These are phyloP conservation scores for Aspergillus persii DNA, from an alignment of 2,329 filamentous ascomycete genomes.

Conservation along the genomic window DNA sequence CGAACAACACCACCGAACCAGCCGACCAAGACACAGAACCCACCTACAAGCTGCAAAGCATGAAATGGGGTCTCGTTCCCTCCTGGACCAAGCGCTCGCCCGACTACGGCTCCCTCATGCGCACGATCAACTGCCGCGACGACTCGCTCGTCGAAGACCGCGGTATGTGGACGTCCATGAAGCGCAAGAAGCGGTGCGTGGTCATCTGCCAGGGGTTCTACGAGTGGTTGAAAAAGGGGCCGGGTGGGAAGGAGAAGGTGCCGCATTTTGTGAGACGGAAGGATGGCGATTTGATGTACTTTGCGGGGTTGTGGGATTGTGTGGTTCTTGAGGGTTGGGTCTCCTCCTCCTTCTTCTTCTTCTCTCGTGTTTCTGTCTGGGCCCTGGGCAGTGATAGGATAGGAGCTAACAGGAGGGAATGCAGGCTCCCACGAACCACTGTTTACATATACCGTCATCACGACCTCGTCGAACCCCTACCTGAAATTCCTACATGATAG, in stretches of 20 bases:
- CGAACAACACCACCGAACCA: slow-evolving; percentile 3
- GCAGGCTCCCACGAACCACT: slow-evolving; percentile 63
- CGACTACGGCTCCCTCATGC: slow-evolving; percentile 73
- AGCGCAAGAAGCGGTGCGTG: slow-evolving; percentile 81
- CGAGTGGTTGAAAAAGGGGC: slow-evolving; percentile 83
- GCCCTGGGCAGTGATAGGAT: not conserved
- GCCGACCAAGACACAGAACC: slow-evolving; percentile 13
- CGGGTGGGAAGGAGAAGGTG: slow-evolving; percentile 70
- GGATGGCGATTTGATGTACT: slow-evolving; percentile 80
- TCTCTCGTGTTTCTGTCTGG: not conserved
- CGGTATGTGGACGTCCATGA: slow-evolving; percentile 92
- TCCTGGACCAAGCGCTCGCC: slow-evolving; percentile 88
- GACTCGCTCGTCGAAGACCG: slow-evolving; percentile 74
- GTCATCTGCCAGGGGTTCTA: slow-evolving; percentile 91
- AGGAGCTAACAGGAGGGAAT: slow-evolving; percentile 4
- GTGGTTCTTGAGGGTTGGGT: slow-evolving; percentile 78
- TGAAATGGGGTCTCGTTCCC: slow-evolving; percentile 95
- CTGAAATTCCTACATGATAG: slow-evolving; percentile 86
- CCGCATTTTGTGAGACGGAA: slow-evolving; percentile 81
- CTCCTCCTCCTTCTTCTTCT: too few species aligned
- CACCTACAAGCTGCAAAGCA: slow-evolving; percentile 77
- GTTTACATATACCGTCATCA: slow-evolving; percentile 93
- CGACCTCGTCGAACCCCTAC: slow-evolving; percentile 79
- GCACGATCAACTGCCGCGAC: slow-evolving; percentile 92
- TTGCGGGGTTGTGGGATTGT: slow-evolving; percentile 90